Conservation (phyloP, 805 yeast species). For the Yarrowia alimentaria region DNA sequence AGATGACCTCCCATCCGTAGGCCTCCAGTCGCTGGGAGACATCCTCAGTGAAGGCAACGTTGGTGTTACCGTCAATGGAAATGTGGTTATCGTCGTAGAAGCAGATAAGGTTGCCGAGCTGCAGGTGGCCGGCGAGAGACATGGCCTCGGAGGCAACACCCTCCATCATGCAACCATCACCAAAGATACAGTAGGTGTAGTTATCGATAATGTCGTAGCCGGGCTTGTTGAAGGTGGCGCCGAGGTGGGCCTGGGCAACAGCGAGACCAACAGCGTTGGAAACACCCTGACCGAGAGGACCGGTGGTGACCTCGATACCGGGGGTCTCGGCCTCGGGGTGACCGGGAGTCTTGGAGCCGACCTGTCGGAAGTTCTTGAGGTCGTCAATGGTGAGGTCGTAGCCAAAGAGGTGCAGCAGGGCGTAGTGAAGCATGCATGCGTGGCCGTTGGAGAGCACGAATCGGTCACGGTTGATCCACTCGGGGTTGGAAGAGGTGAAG, state of each 20-base stretch:
- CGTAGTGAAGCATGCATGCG: constrained; percentile 86
- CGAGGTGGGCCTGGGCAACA: constrained; percentile 42
- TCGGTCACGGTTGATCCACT: constrained; percentile 93
- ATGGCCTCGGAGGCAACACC: constrained; percentile 45
- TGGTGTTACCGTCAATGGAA: constrained; percentile 44
- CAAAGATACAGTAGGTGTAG: constrained; percentile 42
- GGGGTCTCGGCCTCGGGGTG: constrained; percentile 45
- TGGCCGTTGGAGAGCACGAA: constrained; percentile 96
- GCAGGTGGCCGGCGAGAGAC: constrained; percentile 44
- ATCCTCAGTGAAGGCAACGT: constrained; percentile 41
- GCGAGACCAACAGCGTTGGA: constrained; percentile 46
- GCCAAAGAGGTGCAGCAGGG: constrained; percentile 82
- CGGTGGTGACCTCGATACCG: constrained; percentile 45
- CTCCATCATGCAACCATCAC: constrained; percentile 47
- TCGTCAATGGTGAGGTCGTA: constrained; percentile 79
- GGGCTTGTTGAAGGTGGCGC: constrained; percentile 42
- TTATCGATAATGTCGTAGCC: constrained; percentile 38
- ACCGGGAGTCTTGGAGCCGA: constrained; percentile 71
- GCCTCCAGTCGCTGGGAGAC: constrained; percentile 41
- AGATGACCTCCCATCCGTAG: constrained; percentile 43
- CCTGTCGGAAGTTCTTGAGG: constrained; percentile 84
- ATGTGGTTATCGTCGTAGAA: constrained; percentile 44
- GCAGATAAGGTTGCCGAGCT: constrained; percentile 41
- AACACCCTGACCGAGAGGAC: constrained; percentile 47
- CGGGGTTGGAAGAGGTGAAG: constrained; percentile 87